phyloP scores from a whole-genome alignment of 164 flowering plant genomes.

The Vitis riparia region DNA sequence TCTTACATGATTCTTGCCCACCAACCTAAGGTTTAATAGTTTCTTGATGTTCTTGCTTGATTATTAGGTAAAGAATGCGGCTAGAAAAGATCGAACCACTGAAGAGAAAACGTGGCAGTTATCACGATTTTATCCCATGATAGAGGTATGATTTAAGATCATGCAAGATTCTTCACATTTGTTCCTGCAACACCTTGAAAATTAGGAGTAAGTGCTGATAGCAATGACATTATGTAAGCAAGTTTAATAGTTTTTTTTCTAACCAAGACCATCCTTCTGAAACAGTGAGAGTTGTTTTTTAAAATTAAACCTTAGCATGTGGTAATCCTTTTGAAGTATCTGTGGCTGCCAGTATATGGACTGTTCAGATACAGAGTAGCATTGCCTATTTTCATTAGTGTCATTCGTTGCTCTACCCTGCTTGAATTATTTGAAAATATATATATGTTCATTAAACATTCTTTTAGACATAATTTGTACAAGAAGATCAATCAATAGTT shows the following conservation, averaged over 20 bases:
- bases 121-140: constrained; percentile 47
- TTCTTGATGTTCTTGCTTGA: background rate
- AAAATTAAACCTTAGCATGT: too few species aligned
- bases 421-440: background rate
- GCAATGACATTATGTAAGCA: too few species aligned
- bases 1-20: too few species aligned
- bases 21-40: background rate
- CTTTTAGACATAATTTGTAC: too few species aligned
- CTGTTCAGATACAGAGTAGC: background rate
- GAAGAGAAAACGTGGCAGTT: constrained; percentile 55
- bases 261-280: too few species aligned
- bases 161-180: background rate
- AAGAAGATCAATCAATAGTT: background rate
- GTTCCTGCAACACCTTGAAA: background rate
- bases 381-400: background rate
- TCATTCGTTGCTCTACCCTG: background rate
- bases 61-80: constrained; percentile 38
- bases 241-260: too few species aligned
- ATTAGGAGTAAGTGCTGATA: too few species aligned
- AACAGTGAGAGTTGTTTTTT: too few species aligned
- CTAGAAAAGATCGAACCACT: constrained; percentile 44
- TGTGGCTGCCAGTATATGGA: background rate
- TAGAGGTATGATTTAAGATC: constrained; percentile 31
- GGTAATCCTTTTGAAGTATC: too few species aligned
- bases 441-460: background rate